These are phyloP conservation scores for Coemansia sp. DNA, from an alignment of 192 early-diverging fungal species.

Conservation along the genomic window DNA sequence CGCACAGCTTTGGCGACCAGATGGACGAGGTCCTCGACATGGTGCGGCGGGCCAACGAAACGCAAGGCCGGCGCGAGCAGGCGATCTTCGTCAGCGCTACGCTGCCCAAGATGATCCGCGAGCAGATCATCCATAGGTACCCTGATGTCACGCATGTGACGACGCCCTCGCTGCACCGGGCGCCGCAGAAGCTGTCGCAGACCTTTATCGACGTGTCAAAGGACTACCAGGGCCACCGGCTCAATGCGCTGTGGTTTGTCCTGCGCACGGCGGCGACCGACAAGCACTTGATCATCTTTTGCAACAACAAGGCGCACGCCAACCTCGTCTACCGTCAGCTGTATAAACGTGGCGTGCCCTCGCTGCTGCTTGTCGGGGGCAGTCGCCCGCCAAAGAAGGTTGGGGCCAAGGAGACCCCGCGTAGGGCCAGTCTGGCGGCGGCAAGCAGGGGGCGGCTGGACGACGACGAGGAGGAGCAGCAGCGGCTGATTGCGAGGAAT, in stretches of 20 bases:
- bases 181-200: slow-evolving; percentile 75
- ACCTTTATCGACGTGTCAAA: slow-evolving; percentile 73
- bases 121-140: slow-evolving; percentile 58
- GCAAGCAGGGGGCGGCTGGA: not conserved
- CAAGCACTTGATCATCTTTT: slow-evolving; percentile 82
- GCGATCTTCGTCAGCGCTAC: slow-evolving; percentile 73
- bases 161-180: slow-evolving; percentile 79
- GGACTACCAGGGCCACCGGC: slow-evolving; percentile 69
- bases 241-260: slow-evolving; percentile 71
- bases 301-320: slow-evolving; percentile 73
- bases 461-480: not conserved
- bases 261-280: slow-evolving; percentile 66
- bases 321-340: slow-evolving; percentile 62
- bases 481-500: not conserved
- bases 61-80: slow-evolving; percentile 53
- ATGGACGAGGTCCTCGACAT: slow-evolving; percentile 60
- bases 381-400: slow-evolving; percentile 3
- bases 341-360: slow-evolving; percentile 57
- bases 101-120: slow-evolving; percentile 69
- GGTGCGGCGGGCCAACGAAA: slow-evolving; percentile 43
- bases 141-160: slow-evolving; percentile 71
- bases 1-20: slow-evolving; percentile 74
- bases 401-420: not conserved
- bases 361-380: slow-evolving; percentile 57
- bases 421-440: not conserved